A percentile compares a stretch with the other conserved stretches of the same genome.
Evolutionary conservation across 305 asterid genomes (phyloP).

Genomic region (Nicotiana rustica): DNA sequence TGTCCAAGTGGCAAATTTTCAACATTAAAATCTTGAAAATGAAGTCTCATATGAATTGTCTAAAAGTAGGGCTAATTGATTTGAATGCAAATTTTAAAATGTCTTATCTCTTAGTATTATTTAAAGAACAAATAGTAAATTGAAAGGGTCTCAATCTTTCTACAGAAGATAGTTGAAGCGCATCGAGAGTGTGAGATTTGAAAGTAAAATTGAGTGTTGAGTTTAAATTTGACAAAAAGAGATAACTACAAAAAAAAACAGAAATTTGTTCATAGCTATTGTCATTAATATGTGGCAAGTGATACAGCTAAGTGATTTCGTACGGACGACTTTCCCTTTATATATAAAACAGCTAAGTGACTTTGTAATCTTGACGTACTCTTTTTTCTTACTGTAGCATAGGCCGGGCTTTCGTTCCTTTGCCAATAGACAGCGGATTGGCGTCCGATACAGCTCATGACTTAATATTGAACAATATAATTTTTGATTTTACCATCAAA

Average conservation of each 20-base stretch:
- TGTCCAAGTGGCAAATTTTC: not conserved
- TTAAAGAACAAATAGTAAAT: not conserved
- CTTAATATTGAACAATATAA: too few species aligned
- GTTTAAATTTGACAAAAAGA: not conserved
- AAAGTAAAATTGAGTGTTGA: not conserved
- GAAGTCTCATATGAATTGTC: not conserved
- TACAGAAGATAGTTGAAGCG: not conserved
- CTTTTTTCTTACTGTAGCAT: too few species aligned
- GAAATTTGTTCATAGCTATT: not conserved
- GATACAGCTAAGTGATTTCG: too few species aligned
- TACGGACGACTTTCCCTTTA: too few species aligned
- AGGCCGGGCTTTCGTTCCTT: too few species aligned
- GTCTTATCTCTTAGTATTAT: not conserved
- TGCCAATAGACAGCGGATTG: too few species aligned
- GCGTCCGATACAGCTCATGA: too few species aligned
- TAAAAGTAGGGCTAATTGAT: not conserved
- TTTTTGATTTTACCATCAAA: too few species aligned
- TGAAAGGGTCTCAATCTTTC: not conserved
- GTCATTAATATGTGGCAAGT: not conserved
- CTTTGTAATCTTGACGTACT: too few species aligned
- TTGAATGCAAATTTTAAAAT: too few species aligned
- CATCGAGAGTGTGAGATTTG: not conserved
- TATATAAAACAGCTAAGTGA: too few species aligned
- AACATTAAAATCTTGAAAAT: not conserved
- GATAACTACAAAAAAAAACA: not conserved